phyloP scores from a whole-genome alignment of 2,329 filamentous ascomycete species.

The Trichoderma sp. region DNA sequence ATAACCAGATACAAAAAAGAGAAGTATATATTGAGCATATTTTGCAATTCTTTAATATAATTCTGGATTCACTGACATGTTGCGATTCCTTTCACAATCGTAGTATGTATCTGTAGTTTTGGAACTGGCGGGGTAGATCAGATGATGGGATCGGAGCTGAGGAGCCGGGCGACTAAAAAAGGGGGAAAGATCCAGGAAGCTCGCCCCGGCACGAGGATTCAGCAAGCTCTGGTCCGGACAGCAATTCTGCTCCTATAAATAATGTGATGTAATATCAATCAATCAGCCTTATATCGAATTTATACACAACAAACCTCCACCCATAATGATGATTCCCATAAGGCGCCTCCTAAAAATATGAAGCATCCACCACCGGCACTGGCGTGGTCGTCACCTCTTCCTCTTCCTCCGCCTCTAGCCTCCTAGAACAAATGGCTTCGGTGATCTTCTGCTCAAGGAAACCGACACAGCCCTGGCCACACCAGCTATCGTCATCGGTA shows the following conservation, averaged over 20 bases:
- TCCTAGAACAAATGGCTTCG: background rate
- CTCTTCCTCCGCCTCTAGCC: background rate
- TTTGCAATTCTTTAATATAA: no score
- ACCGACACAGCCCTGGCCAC: background rate
- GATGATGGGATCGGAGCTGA: no score
- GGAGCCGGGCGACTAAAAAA: background rate
- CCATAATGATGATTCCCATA: background rate
- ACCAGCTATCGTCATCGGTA: background rate
- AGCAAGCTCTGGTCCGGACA: background rate
- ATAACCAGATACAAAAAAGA: no score
- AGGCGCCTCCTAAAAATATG: background rate
- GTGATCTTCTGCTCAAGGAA: background rate
- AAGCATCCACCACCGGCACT: background rate
- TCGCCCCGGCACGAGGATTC: background rate
- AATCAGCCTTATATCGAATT: background rate
- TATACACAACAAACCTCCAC: background rate
- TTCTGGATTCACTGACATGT: no score
- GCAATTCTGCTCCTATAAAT: background rate
- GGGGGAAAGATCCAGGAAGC: background rate
- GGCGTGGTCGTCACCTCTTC: background rate
- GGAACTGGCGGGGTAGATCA: no score
- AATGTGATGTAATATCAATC: background rate
- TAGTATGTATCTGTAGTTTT: no score
- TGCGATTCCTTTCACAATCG: no score
- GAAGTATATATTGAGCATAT: no score